phyloP scores from a whole-genome alignment of 805 yeast species.

The Candida nanaspora region DNA sequence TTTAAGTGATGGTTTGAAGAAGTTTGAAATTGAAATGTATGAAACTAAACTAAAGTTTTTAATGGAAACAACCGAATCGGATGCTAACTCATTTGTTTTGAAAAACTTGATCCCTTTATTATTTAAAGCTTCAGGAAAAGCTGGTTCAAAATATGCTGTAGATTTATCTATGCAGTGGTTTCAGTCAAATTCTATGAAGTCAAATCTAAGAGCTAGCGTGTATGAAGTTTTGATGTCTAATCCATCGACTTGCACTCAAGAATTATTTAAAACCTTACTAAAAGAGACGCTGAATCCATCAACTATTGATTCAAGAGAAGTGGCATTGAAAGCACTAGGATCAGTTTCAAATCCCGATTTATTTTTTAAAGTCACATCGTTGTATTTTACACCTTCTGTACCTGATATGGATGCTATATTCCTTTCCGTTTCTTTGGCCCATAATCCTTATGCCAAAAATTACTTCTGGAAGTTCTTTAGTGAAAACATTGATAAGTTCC shows the following conservation, averaged over 20 bases:
- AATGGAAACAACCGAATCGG: slow-evolving; percentile 1
- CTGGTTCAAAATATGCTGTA: slow-evolving; percentile 9
- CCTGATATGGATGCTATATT: slow-evolving; percentile 56
- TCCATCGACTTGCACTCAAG: slow-evolving; percentile 23
- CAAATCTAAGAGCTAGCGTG: slow-evolving; percentile 37
- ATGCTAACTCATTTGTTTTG: slow-evolving; percentile 5
- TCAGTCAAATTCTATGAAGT: slow-evolving; percentile 22
- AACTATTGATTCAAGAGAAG: slow-evolving; percentile 52
- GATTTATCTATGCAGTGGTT: slow-evolving; percentile 8
- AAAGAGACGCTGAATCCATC: slow-evolving; percentile 43
- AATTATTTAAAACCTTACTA: slow-evolving; percentile 32
- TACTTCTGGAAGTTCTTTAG: slow-evolving; percentile 44
- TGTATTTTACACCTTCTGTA: slow-evolving; percentile 36
- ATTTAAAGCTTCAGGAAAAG: not conserved
- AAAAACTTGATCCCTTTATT: not conserved
- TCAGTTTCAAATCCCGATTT: slow-evolving; percentile 27
- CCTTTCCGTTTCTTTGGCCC: slow-evolving; percentile 38
- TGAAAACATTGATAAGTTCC: slow-evolving; percentile 37
- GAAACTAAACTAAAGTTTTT: slow-evolving; percentile 21
- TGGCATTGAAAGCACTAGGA: slow-evolving; percentile 52
- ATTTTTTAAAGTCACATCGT: slow-evolving; percentile 30
- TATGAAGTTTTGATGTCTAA: slow-evolving; percentile 36
- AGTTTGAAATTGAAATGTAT: slow-evolving; percentile 28
- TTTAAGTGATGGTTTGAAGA: slow-evolving; percentile 19
- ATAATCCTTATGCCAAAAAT: slow-evolving; percentile 35